Evolutionary conservation across 2,329 filamentous ascomycete genomes (phyloP), one percentile per base, ranked within the genome.

Genomic region (Penicillium sp.): DNA sequence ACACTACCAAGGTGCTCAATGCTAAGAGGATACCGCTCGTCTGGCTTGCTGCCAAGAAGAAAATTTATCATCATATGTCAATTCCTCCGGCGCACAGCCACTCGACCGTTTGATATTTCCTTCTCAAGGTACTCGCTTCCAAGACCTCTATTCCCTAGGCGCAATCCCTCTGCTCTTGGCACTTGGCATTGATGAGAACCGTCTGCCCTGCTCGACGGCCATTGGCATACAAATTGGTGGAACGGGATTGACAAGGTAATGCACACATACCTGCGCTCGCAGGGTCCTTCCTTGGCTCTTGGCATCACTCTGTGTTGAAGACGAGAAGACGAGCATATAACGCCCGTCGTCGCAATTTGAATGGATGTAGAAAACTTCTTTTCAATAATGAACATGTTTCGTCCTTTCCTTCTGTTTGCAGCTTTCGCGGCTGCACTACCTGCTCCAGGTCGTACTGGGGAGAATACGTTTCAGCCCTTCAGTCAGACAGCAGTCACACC

Each of bases 401-500:
- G 33, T 6, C n/a, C 51, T 15, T 7, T 51, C 29, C 23, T 53
- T 23, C 38, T 47, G 18, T 47, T 42, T 18, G 53, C 43, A 13
- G 53, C 50, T 28, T 38, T 49, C 18, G 47, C 42, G 12, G 45
- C 33, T 24, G 56, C 56, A 28, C 45, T 58, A 10, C 56, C 56
- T 10, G 43, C 53, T 12, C 38, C 43, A 1, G 47, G 33, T 9
- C 29, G 3, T 29, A 16, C 15, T 8, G 15, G 15, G 4, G 43
- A 33, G 8, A 56, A 53, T 41, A 45, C 39, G 15, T 53, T 51
- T 26, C 59, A 42, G 15, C 56, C 58, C 6, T 58, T 54, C 36
- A 45, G 33, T 34, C 47, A 42, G n/a, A 45, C 38, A 3, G 31
- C 10, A 2, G 13, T 46, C 12, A 33, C 53, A n/a, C 49, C 65